These are phyloP conservation scores for Cyclotella sp. DNA, from an alignment of 108 stramenopile species.

Conservation along the genomic window DNA sequence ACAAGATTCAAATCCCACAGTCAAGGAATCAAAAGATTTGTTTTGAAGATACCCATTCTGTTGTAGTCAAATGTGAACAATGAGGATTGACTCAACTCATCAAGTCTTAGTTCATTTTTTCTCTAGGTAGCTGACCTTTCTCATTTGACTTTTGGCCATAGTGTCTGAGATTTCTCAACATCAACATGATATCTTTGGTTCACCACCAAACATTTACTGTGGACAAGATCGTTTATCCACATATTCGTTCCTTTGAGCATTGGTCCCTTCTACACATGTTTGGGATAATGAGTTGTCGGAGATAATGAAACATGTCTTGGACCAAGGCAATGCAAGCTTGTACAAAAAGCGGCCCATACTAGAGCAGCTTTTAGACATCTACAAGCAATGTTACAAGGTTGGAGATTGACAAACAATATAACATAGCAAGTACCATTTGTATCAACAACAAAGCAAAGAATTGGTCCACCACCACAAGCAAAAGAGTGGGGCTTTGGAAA, in stretches of 20 bases:
- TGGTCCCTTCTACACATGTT: conserved; percentile 6
- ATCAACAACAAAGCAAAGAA: background rate
- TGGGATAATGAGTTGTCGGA: conserved; percentile 6
- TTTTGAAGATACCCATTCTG: background rate
- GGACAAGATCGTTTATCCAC: conserved; percentile 35
- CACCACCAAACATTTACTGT: conserved; percentile 32
- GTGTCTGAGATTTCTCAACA: conserved; percentile 27
- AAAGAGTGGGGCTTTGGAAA: background rate
- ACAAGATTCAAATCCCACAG: background rate
- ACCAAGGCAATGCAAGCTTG: conserved; percentile 18
- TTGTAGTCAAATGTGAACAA: background rate
- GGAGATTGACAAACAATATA: conserved; percentile 16
- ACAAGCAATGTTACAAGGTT: conserved; percentile 31
- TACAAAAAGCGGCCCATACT: conserved; percentile 36
- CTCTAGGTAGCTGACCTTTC: conserved; percentile 1
- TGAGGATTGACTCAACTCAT: background rate
- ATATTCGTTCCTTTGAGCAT: conserved; percentile 21
- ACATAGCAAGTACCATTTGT: too few relatives aligned
- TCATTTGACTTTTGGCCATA: conserved; percentile 20
- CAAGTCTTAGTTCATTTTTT: background rate
- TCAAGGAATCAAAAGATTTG: conserved; percentile 18
- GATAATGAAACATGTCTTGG: conserved; percentile 10
- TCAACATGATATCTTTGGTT: conserved; percentile 27
- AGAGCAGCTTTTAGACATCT: conserved; percentile 9
- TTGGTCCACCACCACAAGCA: background rate